Evolutionary conservation across 345 rosid genomes (phyloP), one percentile per base, ranked within the genome.

Genomic region (Sapria himalayana): DNA sequence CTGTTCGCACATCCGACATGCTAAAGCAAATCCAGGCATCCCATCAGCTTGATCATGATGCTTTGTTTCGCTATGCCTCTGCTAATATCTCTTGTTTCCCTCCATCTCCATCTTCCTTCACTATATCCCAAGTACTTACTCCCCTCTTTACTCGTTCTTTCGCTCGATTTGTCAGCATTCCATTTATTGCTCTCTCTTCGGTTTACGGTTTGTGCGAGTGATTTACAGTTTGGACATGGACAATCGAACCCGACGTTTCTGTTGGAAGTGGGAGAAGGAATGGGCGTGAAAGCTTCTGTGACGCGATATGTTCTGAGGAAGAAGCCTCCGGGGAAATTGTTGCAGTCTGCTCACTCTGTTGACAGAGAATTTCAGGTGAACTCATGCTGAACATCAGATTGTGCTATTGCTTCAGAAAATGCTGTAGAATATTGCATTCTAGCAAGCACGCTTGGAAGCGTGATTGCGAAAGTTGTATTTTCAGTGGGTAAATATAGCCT

Each of bases 271-370:
- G 73, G 70, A 7, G 58, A 50, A 2, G 91, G 68, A 41, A 62
- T 24, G 11, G 24, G 59, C 3, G 33, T 69, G 43, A 76, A 69
- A 65, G n/a, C n/a, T n/a, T n/a, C n/a, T n/a, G n/a, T n/a, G n/a
- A n/a, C n/a, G n/a, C 74, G 82, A 5, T 82, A 82, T 51, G 93
- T 89, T 53, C 42, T 89, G 73, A 72, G 98, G 73, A 89, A 76
- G 85, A 78, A 74, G 52, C 98, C 98, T 38, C 71, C 91, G 5
- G 98, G 98, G 50, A 62, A 60, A 55, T 61, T 82, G 55, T 78
- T 89, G 18, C 57, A 60, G 49, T 89, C 93, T 58, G 94, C 91
- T 60, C 94, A 89, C 46, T 92, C 94, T 18, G 91, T 89, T 5
- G 98, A 89, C 4, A 59, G 94, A 19, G 98, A 89, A 58, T 82